Conservation (phyloP, 805 yeast species). For the Kazachstania africana region DNA sequence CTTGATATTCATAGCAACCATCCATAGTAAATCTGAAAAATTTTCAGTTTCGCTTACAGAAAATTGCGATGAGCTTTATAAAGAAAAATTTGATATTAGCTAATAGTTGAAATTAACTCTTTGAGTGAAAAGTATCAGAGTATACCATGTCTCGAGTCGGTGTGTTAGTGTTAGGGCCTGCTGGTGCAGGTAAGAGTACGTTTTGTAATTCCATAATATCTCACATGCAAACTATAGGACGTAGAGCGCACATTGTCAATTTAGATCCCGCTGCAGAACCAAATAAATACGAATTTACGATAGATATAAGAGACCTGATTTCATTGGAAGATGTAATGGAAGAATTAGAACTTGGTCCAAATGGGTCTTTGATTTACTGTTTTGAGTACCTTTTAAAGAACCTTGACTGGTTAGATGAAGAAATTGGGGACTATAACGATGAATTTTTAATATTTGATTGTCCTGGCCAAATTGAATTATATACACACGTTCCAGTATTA, state of each 20-base stretch:
- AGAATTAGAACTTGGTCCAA: constrained; percentile 86
- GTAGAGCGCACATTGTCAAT: constrained; percentile 90
- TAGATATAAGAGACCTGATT: constrained; percentile 83
- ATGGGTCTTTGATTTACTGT: constrained; percentile 88
- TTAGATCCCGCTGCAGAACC: constrained; percentile 97
- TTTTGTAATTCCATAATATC: constrained; percentile 81
- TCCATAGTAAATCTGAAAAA: too few species aligned
- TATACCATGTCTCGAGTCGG: constrained; percentile 82
- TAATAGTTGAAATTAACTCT: too few species aligned
- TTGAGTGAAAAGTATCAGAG: too few species aligned
- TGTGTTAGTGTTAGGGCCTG: constrained; percentile 89
- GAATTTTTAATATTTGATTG: constrained; percentile 92
- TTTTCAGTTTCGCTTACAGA: too few species aligned
- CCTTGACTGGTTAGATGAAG: constrained; percentile 95
- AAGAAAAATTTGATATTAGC: too few species aligned
- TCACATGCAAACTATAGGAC: constrained; percentile 81
- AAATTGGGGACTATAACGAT: constrained; percentile 90
- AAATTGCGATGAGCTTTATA: too few species aligned
- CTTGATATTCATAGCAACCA: too few species aligned
- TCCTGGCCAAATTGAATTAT: constrained; percentile 93
- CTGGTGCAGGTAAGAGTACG: constrained; percentile 93
- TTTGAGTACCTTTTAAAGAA: constrained; percentile 84
- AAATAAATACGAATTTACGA: constrained; percentile 78
- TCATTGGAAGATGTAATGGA: constrained; percentile 92
- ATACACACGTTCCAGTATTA: constrained; percentile 86